Evolutionary conservation across 2,329 filamentous ascomycete genomes (phyloP), one percentile per base, ranked within the genome.

Genomic region (Pseudogymnoascus sp.): DNA sequence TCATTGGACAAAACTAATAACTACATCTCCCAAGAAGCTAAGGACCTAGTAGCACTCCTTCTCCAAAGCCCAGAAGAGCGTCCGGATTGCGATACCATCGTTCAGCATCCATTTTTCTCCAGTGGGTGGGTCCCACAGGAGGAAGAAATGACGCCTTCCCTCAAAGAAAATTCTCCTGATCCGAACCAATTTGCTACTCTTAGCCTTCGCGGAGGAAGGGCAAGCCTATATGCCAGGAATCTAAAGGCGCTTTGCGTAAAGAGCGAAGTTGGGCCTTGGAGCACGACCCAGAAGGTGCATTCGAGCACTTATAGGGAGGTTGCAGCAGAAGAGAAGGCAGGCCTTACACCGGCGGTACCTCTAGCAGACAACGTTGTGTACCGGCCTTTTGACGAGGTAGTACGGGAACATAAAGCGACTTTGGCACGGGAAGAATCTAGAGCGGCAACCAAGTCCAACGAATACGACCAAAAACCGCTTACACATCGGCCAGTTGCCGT

Each of bases 31-130:
- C 79, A 84, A 63, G 89, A 92, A 72, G 85, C 90, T 63, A 90
- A 92, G 75, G 88, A 92, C 69, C 80, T 93, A 25, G 91, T 95
- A 16, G 87, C 89, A 19, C 85, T 83, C 25, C 85, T 95, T 77
- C 81, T 95, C 23, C 84, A 90, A 68, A 87, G 91, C 65, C 89
- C 92, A 61, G 87, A 92, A 71, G 80, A 84, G 70, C 83, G 90
- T 67, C 90, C 90, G 1, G 85, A 87, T 62, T 89, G 90, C 1
- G 91, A 95, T 72, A 80, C 81, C 60, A 93, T 95, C 70, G 87
- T 93, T 43, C 85, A 90, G 68, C 90, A 95, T 72, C 80, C 85
- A 5, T 95, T 93, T 75, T 95, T 95, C 79, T 85, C 84, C 62
- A 82, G 87, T 31, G 90, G 90, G 13, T 92, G 88, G 75, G 85